Conservation (phyloP, 2,329 filamentous ascomycete species). For the Emericellopsis atlantica region DNA sequence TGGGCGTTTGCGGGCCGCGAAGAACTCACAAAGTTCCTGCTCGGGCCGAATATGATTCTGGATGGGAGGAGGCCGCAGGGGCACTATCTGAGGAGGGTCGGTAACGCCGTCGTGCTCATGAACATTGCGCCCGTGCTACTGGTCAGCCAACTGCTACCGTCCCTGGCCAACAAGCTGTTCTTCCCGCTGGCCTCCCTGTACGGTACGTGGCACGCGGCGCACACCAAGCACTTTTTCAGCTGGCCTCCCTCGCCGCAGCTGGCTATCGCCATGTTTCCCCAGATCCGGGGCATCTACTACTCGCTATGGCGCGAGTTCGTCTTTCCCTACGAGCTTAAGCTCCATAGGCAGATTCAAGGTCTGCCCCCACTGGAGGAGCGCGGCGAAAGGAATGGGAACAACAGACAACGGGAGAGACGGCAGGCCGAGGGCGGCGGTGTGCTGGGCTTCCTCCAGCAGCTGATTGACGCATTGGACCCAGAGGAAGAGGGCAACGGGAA, state of each 20-base stretch:
- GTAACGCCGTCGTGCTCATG: slow-evolving; percentile 24
- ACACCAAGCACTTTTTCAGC: slow-evolving; percentile 27
- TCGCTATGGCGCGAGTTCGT: slow-evolving; percentile 32
- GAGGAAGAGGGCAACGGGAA: slow-evolving; percentile 9
- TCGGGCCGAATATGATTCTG: slow-evolving; percentile 17
- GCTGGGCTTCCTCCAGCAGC: slow-evolving; percentile 19
- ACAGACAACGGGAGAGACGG: slow-evolving; percentile 3
- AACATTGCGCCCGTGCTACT: slow-evolving; percentile 33
- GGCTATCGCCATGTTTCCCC: slow-evolving; percentile 36
- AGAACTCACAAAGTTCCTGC: slow-evolving; percentile 26
- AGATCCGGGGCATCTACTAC: slow-evolving; percentile 29
- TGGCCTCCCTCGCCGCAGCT: slow-evolving; percentile 44
- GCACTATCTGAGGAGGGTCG: slow-evolving; percentile 5
- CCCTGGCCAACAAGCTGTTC: slow-evolving; percentile 25
- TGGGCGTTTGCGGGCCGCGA: slow-evolving; percentile 38
- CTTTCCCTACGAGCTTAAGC: slow-evolving; percentile 30
- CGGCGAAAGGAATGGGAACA: slow-evolving; percentile 1
- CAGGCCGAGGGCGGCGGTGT: slow-evolving; percentile 14
- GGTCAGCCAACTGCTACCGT: slow-evolving; percentile 28
- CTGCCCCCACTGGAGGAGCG: slow-evolving; percentile 15
- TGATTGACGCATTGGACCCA: slow-evolving; percentile 22
- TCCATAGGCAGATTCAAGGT: slow-evolving; percentile 33
- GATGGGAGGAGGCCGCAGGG: slow-evolving; percentile 10
- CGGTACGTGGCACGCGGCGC: slow-evolving; percentile 29
- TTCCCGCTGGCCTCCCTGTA: slow-evolving; percentile 33